Evolutionary conservation across 192 early-diverging fungal genomes (phyloP), one percentile per base, ranked within the genome.

Genomic region (Kappamyces sp.): DNA sequence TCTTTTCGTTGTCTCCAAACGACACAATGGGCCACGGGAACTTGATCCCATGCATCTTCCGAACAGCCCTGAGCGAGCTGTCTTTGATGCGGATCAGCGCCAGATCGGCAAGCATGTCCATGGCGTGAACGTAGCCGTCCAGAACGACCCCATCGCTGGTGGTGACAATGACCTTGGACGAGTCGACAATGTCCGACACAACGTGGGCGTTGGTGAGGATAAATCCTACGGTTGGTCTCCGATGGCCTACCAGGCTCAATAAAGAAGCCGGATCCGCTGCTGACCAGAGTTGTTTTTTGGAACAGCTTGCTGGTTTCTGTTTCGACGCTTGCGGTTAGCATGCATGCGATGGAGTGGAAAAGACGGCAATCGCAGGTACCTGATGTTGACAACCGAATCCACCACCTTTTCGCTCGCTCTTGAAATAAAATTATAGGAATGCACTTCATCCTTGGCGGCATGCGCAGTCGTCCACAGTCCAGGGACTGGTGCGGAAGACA

Each of bases 181-280:
- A 43, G 33, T 41, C 49, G 9, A 38, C 40, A 31, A 35, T 37
- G 35, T 69, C 67, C 14, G 51, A 42, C 7, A 71, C 67, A 22
- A 66, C 67, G 49, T 66, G 68, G 8, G 76, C 76, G 45, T 78
- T 78, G 4, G 57, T 62, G 37, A 60, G 38, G 8, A 60, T 62
- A 3, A 22, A 22, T 22, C 22, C 22, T 22, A 22, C 22, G 22
- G 22, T 22, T 22, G 31, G 75, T 77, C 2, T 73, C 63, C 30
- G 73, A 68, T 31, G 63, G 64, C 0, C 73, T 71, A 35, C 71
- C 57, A 8, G 29, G 54, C 36, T 62, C 45, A 41, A 79, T 70
- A 59, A 76, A 71, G 54, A 79, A 79, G 3, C 77, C 77, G 11
- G 71, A 73, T 22, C 77, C 77, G 2, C 71, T 63, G n/a, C 66